Base-by-base conservation (phyloP, 257 asterid species). In the Solanum clarkiae region DNA sequence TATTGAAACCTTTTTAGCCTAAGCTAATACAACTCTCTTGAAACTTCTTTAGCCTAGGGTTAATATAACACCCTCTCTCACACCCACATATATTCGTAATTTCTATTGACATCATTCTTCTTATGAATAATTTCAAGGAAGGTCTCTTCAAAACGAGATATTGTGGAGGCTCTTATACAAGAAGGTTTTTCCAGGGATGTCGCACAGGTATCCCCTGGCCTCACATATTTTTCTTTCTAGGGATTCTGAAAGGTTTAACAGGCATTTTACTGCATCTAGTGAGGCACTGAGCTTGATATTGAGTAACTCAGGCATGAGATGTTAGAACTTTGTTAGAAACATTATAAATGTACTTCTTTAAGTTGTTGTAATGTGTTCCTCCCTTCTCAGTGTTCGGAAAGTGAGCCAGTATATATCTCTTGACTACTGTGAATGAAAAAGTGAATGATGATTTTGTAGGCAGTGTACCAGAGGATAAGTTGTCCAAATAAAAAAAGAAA, bases 161-260 rank as follows among this genome's bases (percentile, higher is more conserved):
- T 96, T 81, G 87, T 92, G 87, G 94, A 92, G 71, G 93, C 93
- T 90, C 96, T 96, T 80, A 87, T 91, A 89, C 91, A 86, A 85
- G 90, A 91, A 69, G 98, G 98, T 75, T 96, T 96, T 90, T 96
- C 99, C 42, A 90, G 84, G 83, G 99, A 96, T 90, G 99, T 95
- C n/a, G 97, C 99, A 74, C 98, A 92, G 95, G 99, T 96, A 87
- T 66, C 71, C 55, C 74, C 62, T 47, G 54, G 51, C 81, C 80
- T 32, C 83, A 11, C 24, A 45, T 72, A 15, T 68, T 66, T 53
- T 54, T 22, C 49, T 66, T 80, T 57, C 47, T 59, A 36, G 53
- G 71, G 29, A 26, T 53, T 79, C 9, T 79, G 82, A 26, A 79
- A 79, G 49, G 24, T 53, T 79, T 5, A 77, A 24, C 45, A 54